phyloP scores from a whole-genome alignment of 768 basidiomycete species.

The Imleria badia region DNA sequence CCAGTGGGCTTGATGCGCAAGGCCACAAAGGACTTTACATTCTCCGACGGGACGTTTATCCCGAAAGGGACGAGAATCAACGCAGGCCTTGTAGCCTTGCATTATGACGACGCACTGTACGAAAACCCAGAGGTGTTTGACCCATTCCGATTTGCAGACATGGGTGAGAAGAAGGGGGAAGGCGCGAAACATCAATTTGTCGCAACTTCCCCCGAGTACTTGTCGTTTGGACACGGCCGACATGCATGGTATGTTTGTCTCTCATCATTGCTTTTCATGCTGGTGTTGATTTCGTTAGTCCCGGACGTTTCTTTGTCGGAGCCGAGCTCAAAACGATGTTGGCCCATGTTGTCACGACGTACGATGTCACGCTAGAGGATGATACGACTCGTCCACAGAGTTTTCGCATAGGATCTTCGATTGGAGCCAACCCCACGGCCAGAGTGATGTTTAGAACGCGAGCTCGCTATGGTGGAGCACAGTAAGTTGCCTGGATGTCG shows the following conservation, averaged over 20 bases:
- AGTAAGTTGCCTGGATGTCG: neutral
- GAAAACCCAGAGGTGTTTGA: constrained; percentile 19
- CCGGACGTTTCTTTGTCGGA: constrained; percentile 40
- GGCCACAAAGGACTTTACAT: constrained; percentile 29
- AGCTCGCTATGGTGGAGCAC: neutral
- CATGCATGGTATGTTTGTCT: constrained; percentile 21
- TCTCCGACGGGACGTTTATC: constrained; percentile 37
- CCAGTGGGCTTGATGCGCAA: constrained; percentile 33
- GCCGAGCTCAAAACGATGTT: constrained; percentile 45
- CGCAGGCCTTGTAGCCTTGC: neutral
- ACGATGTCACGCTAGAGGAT: constrained; percentile 7
- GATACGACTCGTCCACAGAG: neutral
- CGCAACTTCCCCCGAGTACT: constrained; percentile 30
- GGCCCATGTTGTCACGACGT: constrained; percentile 39
- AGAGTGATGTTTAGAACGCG: constrained; percentile 10
- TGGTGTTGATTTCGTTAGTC: neutral
- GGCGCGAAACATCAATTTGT: constrained; percentile 34
- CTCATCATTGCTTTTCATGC: constrained; percentile 4
- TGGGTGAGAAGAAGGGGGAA: constrained; percentile 33
- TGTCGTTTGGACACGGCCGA: constrained; percentile 36
- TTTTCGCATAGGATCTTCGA: neutral
- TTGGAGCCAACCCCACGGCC: neutral
- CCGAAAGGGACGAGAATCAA: constrained; percentile 28
- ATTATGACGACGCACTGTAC: constrained; percentile 25
- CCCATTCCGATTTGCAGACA: constrained; percentile 38